Evolutionary conservation across 164 flowering plant genomes (phyloP).

Genomic region (Cinnamomum micranthum): DNA sequence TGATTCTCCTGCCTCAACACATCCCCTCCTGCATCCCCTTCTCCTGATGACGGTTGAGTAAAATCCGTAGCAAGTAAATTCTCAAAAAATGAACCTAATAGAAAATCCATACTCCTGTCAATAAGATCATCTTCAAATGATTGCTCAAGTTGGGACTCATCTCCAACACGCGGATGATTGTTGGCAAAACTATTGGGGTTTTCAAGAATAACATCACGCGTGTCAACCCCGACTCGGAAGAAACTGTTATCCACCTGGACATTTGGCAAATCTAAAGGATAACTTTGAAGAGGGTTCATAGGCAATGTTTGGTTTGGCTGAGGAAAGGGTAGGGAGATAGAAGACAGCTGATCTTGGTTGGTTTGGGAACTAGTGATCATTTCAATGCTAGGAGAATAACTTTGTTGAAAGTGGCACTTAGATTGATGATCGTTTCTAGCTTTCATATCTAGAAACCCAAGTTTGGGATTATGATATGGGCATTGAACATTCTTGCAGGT

Average conservation of each 20-base stretch:
- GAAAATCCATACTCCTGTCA: conserved; percentile 25
- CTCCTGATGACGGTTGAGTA: conserved; percentile 21
- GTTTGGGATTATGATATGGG: conserved; percentile 36
- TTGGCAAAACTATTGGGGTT: conserved; percentile 25
- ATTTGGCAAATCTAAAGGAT: conserved; percentile 19
- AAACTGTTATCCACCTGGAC: conserved; percentile 28
- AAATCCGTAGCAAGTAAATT: conserved; percentile 30
- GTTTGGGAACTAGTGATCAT: conserved; percentile 19
- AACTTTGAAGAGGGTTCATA: conserved; percentile 3
- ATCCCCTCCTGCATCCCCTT: conserved; percentile 16
- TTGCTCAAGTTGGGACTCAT: conserved; percentile 37
- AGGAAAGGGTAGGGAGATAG: conserved; percentile 27
- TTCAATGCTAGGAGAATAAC: conserved; percentile 22
- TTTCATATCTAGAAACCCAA: conserved; percentile 42
- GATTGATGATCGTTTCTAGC: conserved; percentile 54
- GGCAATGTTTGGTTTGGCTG: conserved; percentile 33
- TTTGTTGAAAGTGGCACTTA: conserved; percentile 29
- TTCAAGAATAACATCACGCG: conserved; percentile 32
- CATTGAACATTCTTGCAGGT: conserved; percentile 40
- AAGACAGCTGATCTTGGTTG: conserved; percentile 20
- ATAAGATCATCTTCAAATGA: conserved; percentile 27
- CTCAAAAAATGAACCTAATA: conserved; percentile 50
- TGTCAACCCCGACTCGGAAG: conserved; percentile 24
- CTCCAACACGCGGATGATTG: conserved; percentile 25
- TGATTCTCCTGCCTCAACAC: conserved; percentile 36